A percentile compares a stretch with the other conserved stretches of the same genome.
Conservation (phyloP, 2,329 filamentous ascomycete species). For the Exserohilum rostratum region DNA sequence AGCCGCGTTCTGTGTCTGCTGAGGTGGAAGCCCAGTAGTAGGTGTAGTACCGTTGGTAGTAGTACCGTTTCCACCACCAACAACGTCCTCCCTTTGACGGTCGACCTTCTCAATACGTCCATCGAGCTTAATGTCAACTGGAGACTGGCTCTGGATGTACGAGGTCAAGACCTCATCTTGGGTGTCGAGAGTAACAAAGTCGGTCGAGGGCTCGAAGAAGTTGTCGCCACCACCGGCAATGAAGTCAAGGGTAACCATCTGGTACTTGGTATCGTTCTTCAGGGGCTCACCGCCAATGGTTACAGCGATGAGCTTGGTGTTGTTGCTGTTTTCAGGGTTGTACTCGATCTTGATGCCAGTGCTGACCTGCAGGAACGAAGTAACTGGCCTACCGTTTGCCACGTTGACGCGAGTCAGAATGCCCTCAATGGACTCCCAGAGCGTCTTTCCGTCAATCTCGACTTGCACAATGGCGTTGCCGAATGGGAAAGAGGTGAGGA, state of each 20-base stretch:
- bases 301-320: conserved; percentile 60
- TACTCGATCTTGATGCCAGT: conserved; percentile 63
- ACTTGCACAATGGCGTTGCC: conserved; percentile 69
- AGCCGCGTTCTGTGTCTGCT: conserved; percentile 21
- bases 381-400: conserved; percentile 59
- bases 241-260: conserved; percentile 68
- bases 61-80: conserved; percentile 22
- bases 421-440: conserved; percentile 66
- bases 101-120: conserved; percentile 52
- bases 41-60: conserved; percentile 26
- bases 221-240: conserved; percentile 66
- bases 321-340: conserved; percentile 58
- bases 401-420: conserved; percentile 62
- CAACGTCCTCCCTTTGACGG: conserved; percentile 19
- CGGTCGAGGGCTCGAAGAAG: conserved; percentile 54
- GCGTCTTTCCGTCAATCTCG: conserved; percentile 57
- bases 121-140: conserved; percentile 59
- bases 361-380: conserved; percentile 67
- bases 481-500: conserved; percentile 70
- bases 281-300: conserved; percentile 58
- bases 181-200: conserved; percentile 58
- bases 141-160: conserved; percentile 58
- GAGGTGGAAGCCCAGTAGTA: conserved; percentile 12
- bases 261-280: conserved; percentile 58
- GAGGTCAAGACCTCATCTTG: conserved; percentile 61